Evolutionary conservation across 805 yeast species (phyloP), one percentile per base, ranked within the genome.

Genomic region (Ogataea trehaloabstinens): DNA sequence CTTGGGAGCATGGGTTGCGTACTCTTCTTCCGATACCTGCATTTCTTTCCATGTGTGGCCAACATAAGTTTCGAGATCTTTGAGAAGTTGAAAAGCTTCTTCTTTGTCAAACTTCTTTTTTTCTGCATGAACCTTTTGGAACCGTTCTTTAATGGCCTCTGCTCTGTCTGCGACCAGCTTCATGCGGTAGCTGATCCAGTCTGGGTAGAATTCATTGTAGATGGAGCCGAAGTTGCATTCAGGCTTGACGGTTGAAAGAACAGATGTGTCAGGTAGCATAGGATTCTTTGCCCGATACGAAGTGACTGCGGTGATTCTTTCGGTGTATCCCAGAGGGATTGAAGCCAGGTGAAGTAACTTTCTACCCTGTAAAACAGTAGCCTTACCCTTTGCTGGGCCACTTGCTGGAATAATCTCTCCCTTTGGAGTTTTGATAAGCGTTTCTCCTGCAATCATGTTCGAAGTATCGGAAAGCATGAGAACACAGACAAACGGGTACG

Each of bases 401-500:
- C 60, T 53, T 16, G 61, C 56, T 12, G 56, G 52, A 13, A 59
- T 45, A 28, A 60, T 40, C 32, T 58, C 61, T 7, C 67, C 68
- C 25, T 62, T 55, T 4, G 76, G 76, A 56, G 66, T 73, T 45
- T 73, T 66, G 45, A 76, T 64, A 20, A 73, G 65, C 2, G 82
- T 76, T 53, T 77, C 83, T 34, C 83, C 83, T 20, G 83, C 83
- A 54, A 72, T 62, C 82, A 78, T 77, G 31, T 66, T 58, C 2
- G 70, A 46, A 6, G 84, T 78, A 51, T 78, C 82, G 21, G 78
- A 71, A 31, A 78, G 53, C 85, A 78, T 78, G 44, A 78, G 64
- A 12, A 78, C 84, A 58, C 82, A 78, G 15, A 78, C 83, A 53
- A 76, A 76, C 12, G 82, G 83, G 40, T 76, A 77, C n/a, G 79